phyloP scores from a whole-genome alignment of 495 filamentous ascomycete genomes.

The Saxispiralis lemnorum region DNA sequence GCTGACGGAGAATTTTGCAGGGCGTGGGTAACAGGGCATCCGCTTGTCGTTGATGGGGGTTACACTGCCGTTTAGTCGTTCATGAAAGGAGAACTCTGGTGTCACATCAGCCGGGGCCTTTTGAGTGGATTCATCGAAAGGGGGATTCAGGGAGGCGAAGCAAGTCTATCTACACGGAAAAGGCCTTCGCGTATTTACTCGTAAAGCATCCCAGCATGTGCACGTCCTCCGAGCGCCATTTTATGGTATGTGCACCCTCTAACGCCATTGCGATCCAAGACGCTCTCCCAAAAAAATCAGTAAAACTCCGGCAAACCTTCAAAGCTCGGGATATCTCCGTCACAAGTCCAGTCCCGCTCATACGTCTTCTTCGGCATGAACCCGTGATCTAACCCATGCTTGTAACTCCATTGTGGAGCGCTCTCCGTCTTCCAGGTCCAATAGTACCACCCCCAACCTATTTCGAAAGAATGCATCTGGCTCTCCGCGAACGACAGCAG shows the following conservation, averaged over 20 bases:
- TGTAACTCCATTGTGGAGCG: slow-evolving; percentile 87
- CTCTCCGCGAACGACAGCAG: slow-evolving; percentile 80
- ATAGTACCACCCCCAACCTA: slow-evolving; percentile 93
- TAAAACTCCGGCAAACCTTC: slow-evolving; percentile 50
- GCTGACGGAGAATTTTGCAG: not conserved
- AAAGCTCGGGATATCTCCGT: slow-evolving; percentile 51
- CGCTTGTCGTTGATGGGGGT: slow-evolving; percentile 10
- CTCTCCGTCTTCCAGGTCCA: slow-evolving; percentile 81
- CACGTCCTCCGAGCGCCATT: not conserved
- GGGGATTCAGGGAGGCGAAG: too few species aligned
- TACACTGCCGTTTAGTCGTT: slow-evolving; percentile 1
- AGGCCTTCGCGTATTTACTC: too few species aligned
- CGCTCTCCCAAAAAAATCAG: slow-evolving; percentile 21
- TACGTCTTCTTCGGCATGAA: slow-evolving; percentile 70
- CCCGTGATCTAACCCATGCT: slow-evolving; percentile 62
- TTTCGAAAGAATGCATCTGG: slow-evolving; percentile 84
- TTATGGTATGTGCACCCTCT: not conserved
- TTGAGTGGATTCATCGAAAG: too few species aligned
- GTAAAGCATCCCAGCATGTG: not conserved
- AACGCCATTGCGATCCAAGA: not conserved
- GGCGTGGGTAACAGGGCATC: slow-evolving; percentile 7
- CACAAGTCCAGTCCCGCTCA: slow-evolving; percentile 58
- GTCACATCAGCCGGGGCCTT: too few species aligned
- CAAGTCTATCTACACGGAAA: too few species aligned
- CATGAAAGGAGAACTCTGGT: too few species aligned